Base-by-base conservation (phyloP, 2,329 filamentous ascomycete species). In the Botrytis sinoallii region DNA sequence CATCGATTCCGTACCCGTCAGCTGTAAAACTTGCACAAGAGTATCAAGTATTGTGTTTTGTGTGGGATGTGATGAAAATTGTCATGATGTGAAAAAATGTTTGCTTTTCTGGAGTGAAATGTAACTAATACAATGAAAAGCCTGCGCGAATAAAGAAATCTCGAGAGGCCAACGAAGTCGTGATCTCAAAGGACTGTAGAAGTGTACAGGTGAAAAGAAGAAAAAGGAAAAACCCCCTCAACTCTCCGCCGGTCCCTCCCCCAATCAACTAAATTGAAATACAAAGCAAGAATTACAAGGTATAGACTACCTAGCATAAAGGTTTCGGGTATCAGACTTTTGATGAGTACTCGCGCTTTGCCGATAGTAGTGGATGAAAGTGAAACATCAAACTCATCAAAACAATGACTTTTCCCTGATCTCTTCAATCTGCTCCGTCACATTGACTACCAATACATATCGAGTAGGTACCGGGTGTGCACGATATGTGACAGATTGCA, bases 351-450 rank as follows among this genome's bases (percentile, higher is more conserved):
- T 55, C 35, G 65, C 65, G 35, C 42, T 38, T 71, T 38, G 32
- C 32, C 57, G 65, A 59, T 61, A n/a, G 40, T 48, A 40, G 12
- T 52, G 46, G 66, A 64, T 42, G 46, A 63, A 42, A 29, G 48
- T 69, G 63, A 73, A 40, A 69, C 29, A 29, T 73, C 44, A 73
- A 66, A 70, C 55, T 69, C 66, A 75, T 74, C 71, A 75, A 76
- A 76, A 75, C 35, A 71, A 74, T 66, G 71, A 60, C 66, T 74
- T 70, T 46, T 72, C 60, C 69, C 63, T 75, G 69, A 72, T 71
- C 66, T 74, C 29, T 55, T 57, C 46, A 61, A 60, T 69, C 66
- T 69, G 66, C 52, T 60, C 71, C 71, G 29, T 44, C 48, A 61
- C 48, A 59, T 20, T 46, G 59, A 70, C 59, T 61, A 75, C 48